Percentiles rank a stretch among this genome's conserved stretches.
Conservation (phyloP, 2,329 filamentous ascomycete species). For the Sporothrix brunneoviolacea region DNA sequence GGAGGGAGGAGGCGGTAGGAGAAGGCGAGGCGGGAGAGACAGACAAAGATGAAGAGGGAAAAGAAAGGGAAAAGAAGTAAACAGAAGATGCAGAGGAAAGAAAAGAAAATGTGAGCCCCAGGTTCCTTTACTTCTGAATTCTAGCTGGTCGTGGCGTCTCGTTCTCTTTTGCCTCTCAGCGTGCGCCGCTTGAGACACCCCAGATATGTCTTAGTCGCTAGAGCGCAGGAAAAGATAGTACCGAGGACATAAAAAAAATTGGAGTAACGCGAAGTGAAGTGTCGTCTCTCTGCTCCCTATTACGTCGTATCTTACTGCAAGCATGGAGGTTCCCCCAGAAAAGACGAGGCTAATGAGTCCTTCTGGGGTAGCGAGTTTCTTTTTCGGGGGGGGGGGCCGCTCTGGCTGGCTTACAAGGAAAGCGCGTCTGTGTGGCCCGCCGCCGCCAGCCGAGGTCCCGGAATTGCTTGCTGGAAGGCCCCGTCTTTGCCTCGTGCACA, state of each 20-base stretch:
- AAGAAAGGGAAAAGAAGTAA: not conserved
- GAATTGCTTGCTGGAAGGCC: not conserved
- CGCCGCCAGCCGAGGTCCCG: constrained; percentile 8
- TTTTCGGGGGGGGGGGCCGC: not conserved
- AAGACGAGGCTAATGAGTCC: too few species aligned
- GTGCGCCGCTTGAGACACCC: too few species aligned
- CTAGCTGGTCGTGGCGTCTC: not conserved
- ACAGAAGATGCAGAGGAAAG: not conserved
- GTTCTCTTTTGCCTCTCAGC: too few species aligned
- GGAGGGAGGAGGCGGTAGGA: not conserved
- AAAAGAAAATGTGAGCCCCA: not conserved
- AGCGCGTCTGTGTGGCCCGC: not conserved
- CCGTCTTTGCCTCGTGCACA: too few species aligned
- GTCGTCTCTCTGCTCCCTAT: too few species aligned
- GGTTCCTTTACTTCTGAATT: too few species aligned
- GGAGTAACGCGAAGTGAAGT: not conserved
- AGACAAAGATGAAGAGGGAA: not conserved
- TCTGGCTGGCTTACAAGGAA: not conserved
- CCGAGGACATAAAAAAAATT: constrained; percentile 4
- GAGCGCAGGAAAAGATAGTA: not conserved
- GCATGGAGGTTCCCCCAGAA: too few species aligned
- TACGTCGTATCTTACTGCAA: too few species aligned
- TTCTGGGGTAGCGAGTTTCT: not conserved
- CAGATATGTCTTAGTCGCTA: not conserved
- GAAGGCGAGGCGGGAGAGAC: not conserved